Conservation (phyloP, 352 stramenopile genomes). For the Phytopythium kandeliae region DNA sequence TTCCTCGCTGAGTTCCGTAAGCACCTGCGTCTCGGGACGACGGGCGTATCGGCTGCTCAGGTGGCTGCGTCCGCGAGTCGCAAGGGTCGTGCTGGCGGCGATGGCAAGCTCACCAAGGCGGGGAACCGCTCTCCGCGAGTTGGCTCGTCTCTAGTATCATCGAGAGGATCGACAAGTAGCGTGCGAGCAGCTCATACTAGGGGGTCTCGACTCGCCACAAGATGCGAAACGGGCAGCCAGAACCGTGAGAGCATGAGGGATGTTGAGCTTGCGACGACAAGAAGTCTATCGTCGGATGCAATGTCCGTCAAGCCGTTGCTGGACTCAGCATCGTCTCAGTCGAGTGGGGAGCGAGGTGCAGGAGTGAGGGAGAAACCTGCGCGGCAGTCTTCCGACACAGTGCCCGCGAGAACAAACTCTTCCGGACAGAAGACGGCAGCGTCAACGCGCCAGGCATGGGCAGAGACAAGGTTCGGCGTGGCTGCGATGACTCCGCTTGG, state of each 20-base stretch:
- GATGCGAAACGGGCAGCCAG: background rate
- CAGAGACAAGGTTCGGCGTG: background rate
- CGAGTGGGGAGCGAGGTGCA: background rate
- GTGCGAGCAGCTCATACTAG: too few relatives aligned
- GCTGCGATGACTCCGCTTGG: background rate
- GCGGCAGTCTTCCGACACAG: background rate
- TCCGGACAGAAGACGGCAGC: background rate
- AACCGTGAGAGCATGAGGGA: background rate
- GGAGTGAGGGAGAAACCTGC: background rate
- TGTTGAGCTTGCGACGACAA: background rate
- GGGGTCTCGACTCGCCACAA: background rate
- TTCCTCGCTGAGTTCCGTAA: constrained; percentile 34
- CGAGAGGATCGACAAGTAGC: background rate
- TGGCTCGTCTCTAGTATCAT: background rate
- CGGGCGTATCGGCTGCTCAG: background rate
- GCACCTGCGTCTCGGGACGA: constrained; percentile 9
- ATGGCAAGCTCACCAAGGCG: background rate
- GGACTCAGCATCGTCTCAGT: background rate
- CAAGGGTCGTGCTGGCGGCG: too few relatives aligned
- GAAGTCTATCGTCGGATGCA: background rate
- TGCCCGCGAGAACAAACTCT: background rate
- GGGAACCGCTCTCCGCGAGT: background rate
- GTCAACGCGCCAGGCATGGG: background rate
- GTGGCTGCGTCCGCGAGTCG: background rate
- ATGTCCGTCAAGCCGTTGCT: background rate